Evolutionary conservation across 2,329 filamentous ascomycete species (phyloP).

Genomic region (Claviceps purpurea): DNA sequence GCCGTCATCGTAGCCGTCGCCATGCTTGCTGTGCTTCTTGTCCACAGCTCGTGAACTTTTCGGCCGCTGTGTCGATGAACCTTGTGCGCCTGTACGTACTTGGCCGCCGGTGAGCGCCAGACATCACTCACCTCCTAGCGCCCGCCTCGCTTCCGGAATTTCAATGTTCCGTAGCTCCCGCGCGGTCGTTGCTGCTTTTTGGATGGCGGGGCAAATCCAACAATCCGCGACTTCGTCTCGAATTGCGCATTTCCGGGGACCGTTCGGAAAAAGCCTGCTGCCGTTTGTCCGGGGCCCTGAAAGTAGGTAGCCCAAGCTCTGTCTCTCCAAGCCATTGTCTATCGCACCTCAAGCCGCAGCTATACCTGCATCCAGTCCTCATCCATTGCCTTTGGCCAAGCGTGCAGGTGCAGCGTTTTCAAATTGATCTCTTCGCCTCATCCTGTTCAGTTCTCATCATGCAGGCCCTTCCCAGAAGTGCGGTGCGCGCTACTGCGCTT

Average conservation of each 20-base stretch:
- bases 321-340: slow-evolving; percentile 5
- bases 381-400: slow-evolving; percentile 9
- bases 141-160: too few relatives aligned
- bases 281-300: slow-evolving; percentile 13
- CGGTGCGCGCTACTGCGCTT: slow-evolving; percentile 55
- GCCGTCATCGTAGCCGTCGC: slow-evolving; percentile 47
- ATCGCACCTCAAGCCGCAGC: slow-evolving; percentile 10
- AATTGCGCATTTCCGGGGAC: slow-evolving; percentile 5
- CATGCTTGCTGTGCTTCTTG: slow-evolving; percentile 15
- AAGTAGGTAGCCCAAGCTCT: slow-evolving; percentile 4
- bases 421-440: slow-evolving; percentile 3
- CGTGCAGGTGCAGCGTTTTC: slow-evolving; percentile 9
- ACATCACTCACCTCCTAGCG: too few relatives aligned
- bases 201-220: slow-evolving; percentile 2
- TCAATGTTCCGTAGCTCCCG: too few relatives aligned
- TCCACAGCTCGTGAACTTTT: background rate
- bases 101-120: background rate
- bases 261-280: slow-evolving; percentile 13
- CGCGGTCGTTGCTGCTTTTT: background rate
- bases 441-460: slow-evolving; percentile 37
- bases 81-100: background rate
- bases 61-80: background rate
- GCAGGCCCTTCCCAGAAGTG: slow-evolving; percentile 67
- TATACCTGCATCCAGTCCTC: slow-evolving; percentile 9
- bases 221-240: background rate